Conservation (phyloP, 1,284 basidiomycete genomes). For the Puccinia hordei region DNA sequence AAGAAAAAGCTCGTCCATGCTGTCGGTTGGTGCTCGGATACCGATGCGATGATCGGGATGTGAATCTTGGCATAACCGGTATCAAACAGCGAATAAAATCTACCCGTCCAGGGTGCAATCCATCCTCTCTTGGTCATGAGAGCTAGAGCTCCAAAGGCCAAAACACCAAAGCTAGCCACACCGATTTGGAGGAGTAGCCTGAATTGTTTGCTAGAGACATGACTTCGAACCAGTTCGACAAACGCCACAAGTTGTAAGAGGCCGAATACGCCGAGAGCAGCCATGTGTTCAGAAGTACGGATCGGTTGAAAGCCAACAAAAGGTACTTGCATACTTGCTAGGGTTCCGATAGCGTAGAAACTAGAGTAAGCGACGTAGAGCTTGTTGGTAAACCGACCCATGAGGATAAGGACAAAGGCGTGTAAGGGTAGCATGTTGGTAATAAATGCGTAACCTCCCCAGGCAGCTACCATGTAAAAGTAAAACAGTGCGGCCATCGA, state of each 20-base stretch:
- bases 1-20: constrained; percentile 99
- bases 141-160: constrained; percentile 63
- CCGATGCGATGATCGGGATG: constrained; percentile 97
- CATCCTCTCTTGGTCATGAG: constrained; percentile 84
- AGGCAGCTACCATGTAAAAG: constrained; percentile 99
- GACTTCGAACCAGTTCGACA: constrained; percentile 80
- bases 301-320: constrained; percentile 99
- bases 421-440: constrained; percentile 99
- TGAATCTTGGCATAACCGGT: constrained; percentile 97
- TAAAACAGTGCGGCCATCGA: constrained; percentile 92
- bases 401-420: constrained; percentile 84
- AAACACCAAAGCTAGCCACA: constrained; percentile 62
- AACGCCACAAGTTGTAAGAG: constrained; percentile 95
- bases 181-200: constrained; percentile 73
- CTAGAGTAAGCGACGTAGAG: constrained; percentile 94
- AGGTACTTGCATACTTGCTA: constrained; percentile 98
- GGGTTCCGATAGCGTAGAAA: constrained; percentile 96
- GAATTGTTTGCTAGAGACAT: constrained; percentile 92
- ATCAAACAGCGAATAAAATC: constrained; percentile 99
- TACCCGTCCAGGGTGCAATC: constrained; percentile 98
- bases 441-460: constrained; percentile 99
- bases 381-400: constrained; percentile 92
- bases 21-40: constrained; percentile 99
- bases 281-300: constrained; percentile 97
- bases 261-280: constrained; percentile 93